Evolutionary conservation across 306 rosid genomes (phyloP).

Genomic region (Phaseolus lunatus): DNA sequence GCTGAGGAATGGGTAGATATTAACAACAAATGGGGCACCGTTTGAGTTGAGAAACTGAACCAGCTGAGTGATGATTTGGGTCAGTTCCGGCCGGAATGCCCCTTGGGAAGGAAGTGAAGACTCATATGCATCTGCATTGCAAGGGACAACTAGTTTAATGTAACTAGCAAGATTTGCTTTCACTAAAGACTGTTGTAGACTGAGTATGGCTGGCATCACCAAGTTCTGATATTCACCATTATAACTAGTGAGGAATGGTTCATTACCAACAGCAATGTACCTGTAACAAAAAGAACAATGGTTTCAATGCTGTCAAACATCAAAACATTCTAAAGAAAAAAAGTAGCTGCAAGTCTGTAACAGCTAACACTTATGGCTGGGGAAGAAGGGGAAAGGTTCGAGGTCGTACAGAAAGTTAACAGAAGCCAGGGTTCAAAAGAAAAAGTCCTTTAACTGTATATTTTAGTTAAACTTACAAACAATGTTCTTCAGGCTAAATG

Average conservation of each 20-base stretch:
- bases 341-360: too few species aligned
- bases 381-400: too few species aligned
- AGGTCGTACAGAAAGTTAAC: not conserved
- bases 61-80: constrained; percentile 39
- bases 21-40: constrained; percentile 32
- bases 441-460: not conserved
- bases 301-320: not conserved
- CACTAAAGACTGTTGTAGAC: constrained; percentile 33
- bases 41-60: constrained; percentile 45
- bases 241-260: constrained; percentile 37
- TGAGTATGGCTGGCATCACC: constrained; percentile 35
- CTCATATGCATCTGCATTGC: constrained; percentile 43
- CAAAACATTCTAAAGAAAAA: not conserved
- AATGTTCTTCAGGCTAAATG: not conserved
- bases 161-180: constrained; percentile 43
- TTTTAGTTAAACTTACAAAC: not conserved
- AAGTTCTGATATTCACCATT: constrained; percentile 36
- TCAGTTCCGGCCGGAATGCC: constrained; percentile 32
- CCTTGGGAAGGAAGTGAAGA: constrained; percentile 42
- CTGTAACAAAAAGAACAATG: constrained; percentile 8
- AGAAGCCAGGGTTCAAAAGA: not conserved
- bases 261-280: constrained; percentile 48
- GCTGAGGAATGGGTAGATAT: constrained; percentile 46
- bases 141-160: constrained; percentile 39
- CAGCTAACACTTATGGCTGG: too few species aligned